Evolutionary conservation across 2,329 filamentous ascomycete genomes (phyloP).

Genomic region (Ceratocystis lukuohia): DNA sequence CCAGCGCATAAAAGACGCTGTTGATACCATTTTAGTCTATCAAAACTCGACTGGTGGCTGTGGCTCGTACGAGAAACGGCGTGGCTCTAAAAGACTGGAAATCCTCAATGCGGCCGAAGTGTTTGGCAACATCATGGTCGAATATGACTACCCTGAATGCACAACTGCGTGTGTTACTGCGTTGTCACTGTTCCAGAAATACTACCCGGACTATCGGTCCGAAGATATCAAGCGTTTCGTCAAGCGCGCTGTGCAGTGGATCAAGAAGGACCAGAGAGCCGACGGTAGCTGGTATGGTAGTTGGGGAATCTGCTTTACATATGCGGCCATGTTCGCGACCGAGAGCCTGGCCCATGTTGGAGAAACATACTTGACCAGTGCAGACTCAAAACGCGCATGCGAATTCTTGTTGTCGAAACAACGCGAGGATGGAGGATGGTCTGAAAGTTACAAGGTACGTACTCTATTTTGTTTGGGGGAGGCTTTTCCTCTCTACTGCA

Average conservation of each 20-base stretch:
- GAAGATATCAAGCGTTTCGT: conserved; percentile 64
- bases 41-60: conserved; percentile 79
- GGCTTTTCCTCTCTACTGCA: background rate
- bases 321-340: conserved; percentile 90
- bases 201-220: conserved; percentile 68
- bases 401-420: conserved; percentile 78
- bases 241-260: conserved; percentile 62
- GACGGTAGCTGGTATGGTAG: conserved; percentile 97
- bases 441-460: conserved; percentile 69
- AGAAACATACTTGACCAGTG: conserved; percentile 65
- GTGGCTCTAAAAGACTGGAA: conserved; percentile 67
- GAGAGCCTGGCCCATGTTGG: conserved; percentile 72
- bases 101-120: conserved; percentile 90
- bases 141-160: conserved; percentile 96
- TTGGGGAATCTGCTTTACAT: conserved; percentile 98
- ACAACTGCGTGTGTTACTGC: conserved; percentile 89
- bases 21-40: conserved; percentile 83
- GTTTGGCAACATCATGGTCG: conserved; percentile 94
- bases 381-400: conserved; percentile 59
- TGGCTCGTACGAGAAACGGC: conserved; percentile 75
- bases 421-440: conserved; percentile 85
- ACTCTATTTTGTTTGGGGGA: background rate
- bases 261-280: conserved; percentile 59
- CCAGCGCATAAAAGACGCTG: conserved; percentile 67
- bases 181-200: conserved; percentile 63